These are phyloP conservation scores for Suillus luteus DNA, from an alignment of 768 basidiomycete genomes.

Conservation along the genomic window DNA sequence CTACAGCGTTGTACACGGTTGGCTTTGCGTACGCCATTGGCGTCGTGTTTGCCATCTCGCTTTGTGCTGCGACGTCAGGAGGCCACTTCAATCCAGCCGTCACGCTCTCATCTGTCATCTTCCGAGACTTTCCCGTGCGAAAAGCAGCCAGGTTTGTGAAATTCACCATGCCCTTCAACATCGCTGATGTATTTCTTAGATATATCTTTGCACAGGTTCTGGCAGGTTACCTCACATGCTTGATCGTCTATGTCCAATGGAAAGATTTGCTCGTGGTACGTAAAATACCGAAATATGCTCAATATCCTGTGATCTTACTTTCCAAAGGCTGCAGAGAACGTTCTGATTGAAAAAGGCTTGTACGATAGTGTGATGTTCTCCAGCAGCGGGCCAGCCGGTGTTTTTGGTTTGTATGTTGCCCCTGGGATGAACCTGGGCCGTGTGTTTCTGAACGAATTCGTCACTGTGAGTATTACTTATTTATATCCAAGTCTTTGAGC, in stretches of 20 bases:
- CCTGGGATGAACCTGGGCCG: constrained; percentile 34
- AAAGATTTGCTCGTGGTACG: constrained; percentile 49
- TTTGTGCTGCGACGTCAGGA: constrained; percentile 56
- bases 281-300: constrained; percentile 19
- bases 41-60: constrained; percentile 56
- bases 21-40: constrained; percentile 61
- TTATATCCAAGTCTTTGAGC: neutral
- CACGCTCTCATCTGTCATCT: constrained; percentile 51
- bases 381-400: constrained; percentile 37
- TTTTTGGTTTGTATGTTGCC: constrained; percentile 40
- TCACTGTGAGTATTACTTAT: constrained; percentile 30
- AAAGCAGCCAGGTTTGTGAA: constrained; percentile 53
- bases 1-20: constrained; percentile 53
- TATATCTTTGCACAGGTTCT: constrained; percentile 68
- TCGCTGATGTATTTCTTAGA: constrained; percentile 36
- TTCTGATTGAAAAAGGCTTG: constrained; percentile 28
- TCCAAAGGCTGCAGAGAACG: constrained; percentile 33
- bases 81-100: constrained; percentile 70
- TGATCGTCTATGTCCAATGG: constrained; percentile 65
- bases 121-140: constrained; percentile 53
- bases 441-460: constrained; percentile 42
- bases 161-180: constrained; percentile 4
- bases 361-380: constrained; percentile 38
- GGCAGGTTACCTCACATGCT: constrained; percentile 63
- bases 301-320: constrained; percentile 28